Evolutionary conservation across 164 flowering plant species (phyloP).

Genomic region (Kingdonia uniflora): DNA sequence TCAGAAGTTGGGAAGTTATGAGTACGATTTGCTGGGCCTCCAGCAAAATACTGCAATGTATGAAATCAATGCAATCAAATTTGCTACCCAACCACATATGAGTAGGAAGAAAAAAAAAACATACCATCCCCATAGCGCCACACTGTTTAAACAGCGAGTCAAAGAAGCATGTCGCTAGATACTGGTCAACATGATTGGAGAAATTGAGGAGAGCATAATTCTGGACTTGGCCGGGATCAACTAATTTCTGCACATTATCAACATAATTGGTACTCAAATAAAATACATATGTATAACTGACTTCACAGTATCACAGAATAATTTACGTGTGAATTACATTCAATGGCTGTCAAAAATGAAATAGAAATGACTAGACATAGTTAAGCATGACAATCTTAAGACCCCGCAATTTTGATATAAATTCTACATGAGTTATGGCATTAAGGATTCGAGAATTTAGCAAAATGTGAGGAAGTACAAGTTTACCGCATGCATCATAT

Average conservation of each 20-base stretch:
- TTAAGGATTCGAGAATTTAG: not conserved
- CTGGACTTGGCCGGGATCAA: conserved; percentile 52
- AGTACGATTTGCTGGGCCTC: too few species aligned
- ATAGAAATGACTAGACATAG: too few species aligned
- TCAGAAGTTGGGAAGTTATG: too few species aligned
- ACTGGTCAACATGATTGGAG: conserved; percentile 16
- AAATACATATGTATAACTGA: not conserved
- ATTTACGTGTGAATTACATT: not conserved
- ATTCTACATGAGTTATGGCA: not conserved
- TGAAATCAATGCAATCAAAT: not conserved
- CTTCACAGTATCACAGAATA: not conserved
- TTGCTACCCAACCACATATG: not conserved
- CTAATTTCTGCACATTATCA: conserved; percentile 49
- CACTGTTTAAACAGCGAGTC: conserved; percentile 43
- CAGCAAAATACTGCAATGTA: conserved; percentile 31
- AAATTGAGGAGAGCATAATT: conserved; percentile 59
- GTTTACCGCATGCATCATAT: conserved; percentile 71
- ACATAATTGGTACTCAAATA: not conserved
- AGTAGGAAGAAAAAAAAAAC: not conserved
- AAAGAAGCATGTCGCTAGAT: conserved; percentile 25
- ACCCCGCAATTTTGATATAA: not conserved
- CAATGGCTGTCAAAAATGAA: too few species aligned
- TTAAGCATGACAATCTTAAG: not conserved
- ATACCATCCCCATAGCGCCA: conserved; percentile 70
- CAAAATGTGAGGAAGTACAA: not conserved